These are phyloP conservation scores for Candida peoriensis DNA, from an alignment of 805 yeast species.

Conservation along the genomic window DNA sequence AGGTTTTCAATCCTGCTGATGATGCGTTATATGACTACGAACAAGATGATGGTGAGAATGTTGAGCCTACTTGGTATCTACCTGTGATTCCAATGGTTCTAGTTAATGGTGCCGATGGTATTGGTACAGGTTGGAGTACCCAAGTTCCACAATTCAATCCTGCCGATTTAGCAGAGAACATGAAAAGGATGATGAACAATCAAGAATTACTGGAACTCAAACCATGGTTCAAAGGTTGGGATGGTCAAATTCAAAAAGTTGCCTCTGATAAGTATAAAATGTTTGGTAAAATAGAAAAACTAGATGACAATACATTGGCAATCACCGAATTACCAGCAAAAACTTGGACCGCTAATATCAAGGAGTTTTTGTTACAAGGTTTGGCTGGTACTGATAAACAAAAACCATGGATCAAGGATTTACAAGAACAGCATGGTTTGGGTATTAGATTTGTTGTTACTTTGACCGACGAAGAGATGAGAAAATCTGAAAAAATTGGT, in stretches of 20 bases:
- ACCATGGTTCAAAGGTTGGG: constrained; percentile 98
- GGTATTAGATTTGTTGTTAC: constrained; percentile 77
- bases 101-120: constrained; percentile 96
- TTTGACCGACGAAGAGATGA: constrained; percentile 77
- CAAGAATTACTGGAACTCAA: constrained; percentile 66
- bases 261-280: constrained; percentile 68
- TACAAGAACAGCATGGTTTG: constrained; percentile 89
- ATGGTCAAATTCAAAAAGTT: constrained; percentile 65
- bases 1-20: constrained; percentile 74
- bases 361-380: constrained; percentile 75
- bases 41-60: constrained; percentile 89
- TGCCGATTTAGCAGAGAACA: constrained; percentile 67
- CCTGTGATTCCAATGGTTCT: constrained; percentile 95
- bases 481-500: constrained; percentile 67
- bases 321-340: constrained; percentile 91
- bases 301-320: constrained; percentile 74
- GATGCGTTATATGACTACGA: constrained; percentile 71
- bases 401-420: constrained; percentile 85
- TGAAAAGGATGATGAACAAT: constrained; percentile 66
- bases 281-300: constrained; percentile 74
- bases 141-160: constrained; percentile 90
- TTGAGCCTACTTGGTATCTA: constrained; percentile 93
- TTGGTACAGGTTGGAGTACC: constrained; percentile 99
- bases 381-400: constrained; percentile 69
- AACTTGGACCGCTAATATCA: constrained; percentile 88